Base-by-base conservation (phyloP, 2,329 filamentous ascomycete species). In the Mollisiaceae sp. region DNA sequence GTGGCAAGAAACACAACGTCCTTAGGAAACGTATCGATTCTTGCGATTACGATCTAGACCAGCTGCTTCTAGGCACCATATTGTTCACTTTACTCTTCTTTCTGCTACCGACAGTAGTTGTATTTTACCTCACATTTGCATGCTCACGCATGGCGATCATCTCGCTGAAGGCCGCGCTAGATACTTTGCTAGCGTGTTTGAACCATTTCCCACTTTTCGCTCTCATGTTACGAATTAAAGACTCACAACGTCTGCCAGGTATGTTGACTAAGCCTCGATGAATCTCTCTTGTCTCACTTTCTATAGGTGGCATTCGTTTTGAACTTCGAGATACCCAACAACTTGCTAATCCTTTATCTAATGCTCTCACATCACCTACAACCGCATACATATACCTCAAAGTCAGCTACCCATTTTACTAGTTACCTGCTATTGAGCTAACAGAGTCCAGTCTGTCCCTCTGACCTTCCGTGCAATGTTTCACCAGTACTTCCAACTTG, bases 141-240 rank as follows among this genome's bases (percentile, higher is more conserved):
- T 89, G 92, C 67, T 94, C 94, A 41, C 87, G 96, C 59, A 97
- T 99, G 91, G 88, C 90, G 69, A 98, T 98, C 71, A 99, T 99
- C 69, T 90, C 90, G 14, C 81, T 98, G 67, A 99, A 98, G 78
- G 96, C 94, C 14, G 85, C 87, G 18, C 89, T 99, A 64, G 95
- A 99, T 79, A 97, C 94, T 1, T 85, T 93, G 73, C 85, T 99
- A 71, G 96, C 95, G 52, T 97, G 92, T 79, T 80, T 99, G 64
- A 99, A 99, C 76, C 96, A 99, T 78, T 99, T 99, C 73, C 96
- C 95, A 8, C 85, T 99, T 18, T 99, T 99, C 79, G 95, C 95
- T 35, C 82, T 98, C 64, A 99, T 99, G 96, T 83, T 99, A 66
- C 87, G 94, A 73, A 84, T 97, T 72, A 99, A 99, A 78, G 96